Percentiles rank a stretch among this genome's conserved stretches.
Conservation (phyloP, 2,329 filamentous ascomycete genomes). For the Penicillium polonicum region DNA sequence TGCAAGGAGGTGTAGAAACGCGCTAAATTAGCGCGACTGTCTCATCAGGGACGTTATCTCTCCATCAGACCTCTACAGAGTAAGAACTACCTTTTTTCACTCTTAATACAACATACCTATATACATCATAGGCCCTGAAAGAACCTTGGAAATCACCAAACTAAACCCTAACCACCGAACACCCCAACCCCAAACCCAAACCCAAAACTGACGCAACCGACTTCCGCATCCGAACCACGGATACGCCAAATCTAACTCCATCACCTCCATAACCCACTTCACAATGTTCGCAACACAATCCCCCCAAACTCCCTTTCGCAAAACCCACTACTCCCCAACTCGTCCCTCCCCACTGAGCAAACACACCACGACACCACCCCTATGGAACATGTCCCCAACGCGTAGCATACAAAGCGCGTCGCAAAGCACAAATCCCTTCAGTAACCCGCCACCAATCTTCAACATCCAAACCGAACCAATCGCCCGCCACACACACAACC, state of each 20-base stretch:
- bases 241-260: conserved; percentile 12
- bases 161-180: too few species aligned
- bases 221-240: conserved; percentile 23
- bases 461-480: conserved; percentile 7
- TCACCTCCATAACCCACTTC: background rate
- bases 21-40: background rate
- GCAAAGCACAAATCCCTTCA: background rate
- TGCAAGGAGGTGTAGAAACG: background rate
- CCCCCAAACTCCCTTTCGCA: conserved; percentile 22
- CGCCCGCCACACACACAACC: background rate
- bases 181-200: background rate
- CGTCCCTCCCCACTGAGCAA: conserved; percentile 28
- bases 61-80: background rate
- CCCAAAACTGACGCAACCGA: conserved; percentile 11
- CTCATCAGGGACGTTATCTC: background rate
- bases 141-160: background rate
- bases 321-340: conserved; percentile 25
- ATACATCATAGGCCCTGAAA: too few species aligned
- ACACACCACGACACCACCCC: conserved; percentile 18
- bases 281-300: conserved; percentile 33
- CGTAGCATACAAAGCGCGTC: background rate
- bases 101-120: background rate
- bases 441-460: background rate
- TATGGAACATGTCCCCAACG: conserved; percentile 25
- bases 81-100: background rate